Evolutionary conservation across 164 flowering plant species (phyloP), one percentile per base, ranked within the genome.

Genomic region (Umbellularia californica): DNA sequence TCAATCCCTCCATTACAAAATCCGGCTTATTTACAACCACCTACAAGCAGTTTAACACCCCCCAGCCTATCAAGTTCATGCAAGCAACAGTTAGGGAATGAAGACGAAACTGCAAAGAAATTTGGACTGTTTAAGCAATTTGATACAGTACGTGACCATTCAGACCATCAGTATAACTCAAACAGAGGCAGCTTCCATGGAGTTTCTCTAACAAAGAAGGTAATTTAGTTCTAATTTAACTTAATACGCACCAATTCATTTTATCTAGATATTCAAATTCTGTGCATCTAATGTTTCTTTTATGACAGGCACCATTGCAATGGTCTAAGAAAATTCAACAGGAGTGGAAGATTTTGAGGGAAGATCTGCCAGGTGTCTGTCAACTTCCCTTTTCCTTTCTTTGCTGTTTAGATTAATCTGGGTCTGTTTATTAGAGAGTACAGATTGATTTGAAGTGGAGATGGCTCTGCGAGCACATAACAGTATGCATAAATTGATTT

Each of bases 261-360:
- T 55, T 15, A 55, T 55, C n/a, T 14, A 17, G 50, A 58, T 28
- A 71, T 20, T 3, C 5, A 20, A 41, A 27, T 28, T 4, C 11
- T 69, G 24, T 41, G 47, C 47, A 7, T 41, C 23, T 47, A 20
- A 2, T 33, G 20, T 20, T 76, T n/a, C 74, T 69, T 17, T 69
- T 58, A 7, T 24, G 24, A 51, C 68, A n/a, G 55, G 64, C 69
- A 41, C 17, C 25, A 52, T 83, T 72, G 70, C 70, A 23, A 67
- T 93, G 92, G 94, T 75, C 82, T 19, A 91, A 87, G 80, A 85
- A 72, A 79, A 80, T 90, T 55, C 92, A 89, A 80, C 89, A 89
- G 11, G 94, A 93, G 77, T 93, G 98, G 98, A 88, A 73, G 82
- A 89, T 88, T 66, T 77, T 93, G 74, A 85, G 90, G 83, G 87